Conservation (phyloP, 2,329 filamentous ascomycete genomes). For the Cladosporium velox region DNA sequence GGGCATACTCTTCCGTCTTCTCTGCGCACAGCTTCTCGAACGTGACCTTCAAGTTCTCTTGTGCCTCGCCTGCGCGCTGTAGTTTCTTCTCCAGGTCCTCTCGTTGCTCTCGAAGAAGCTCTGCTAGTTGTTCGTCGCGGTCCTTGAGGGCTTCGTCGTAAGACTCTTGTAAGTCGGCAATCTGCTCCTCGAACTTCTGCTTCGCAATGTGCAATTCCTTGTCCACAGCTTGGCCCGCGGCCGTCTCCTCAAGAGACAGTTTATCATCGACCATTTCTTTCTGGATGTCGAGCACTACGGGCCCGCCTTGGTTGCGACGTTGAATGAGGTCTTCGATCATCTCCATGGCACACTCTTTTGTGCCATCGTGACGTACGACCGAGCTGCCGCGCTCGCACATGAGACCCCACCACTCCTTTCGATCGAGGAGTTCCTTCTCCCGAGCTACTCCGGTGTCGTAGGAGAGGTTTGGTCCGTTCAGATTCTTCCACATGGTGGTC, state of each 20-base stretch:
- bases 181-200: slow-evolving; percentile 11
- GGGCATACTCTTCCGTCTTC: slow-evolving; percentile 6
- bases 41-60: slow-evolving; percentile 21
- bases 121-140: slow-evolving; percentile 18
- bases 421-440: slow-evolving; percentile 15
- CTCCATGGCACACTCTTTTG: slow-evolving; percentile 24
- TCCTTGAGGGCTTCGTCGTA: slow-evolving; percentile 17
- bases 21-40: slow-evolving; percentile 20
- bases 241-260: slow-evolving; percentile 27
- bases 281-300: slow-evolving; percentile 28
- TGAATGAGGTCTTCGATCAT: slow-evolving; percentile 24
- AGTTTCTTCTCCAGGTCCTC: slow-evolving; percentile 24
- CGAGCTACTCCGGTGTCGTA: slow-evolving; percentile 24
- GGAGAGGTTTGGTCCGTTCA: slow-evolving; percentile 24
- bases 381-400: slow-evolving; percentile 27
- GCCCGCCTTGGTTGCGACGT: not conserved
- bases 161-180: slow-evolving; percentile 11
- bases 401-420: slow-evolving; percentile 25
- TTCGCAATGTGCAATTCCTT: slow-evolving; percentile 5
- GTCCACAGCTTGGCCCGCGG: slow-evolving; percentile 24
- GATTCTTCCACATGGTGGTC: slow-evolving; percentile 47
- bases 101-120: slow-evolving; percentile 19
- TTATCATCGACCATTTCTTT: slow-evolving; percentile 29
- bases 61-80: slow-evolving; percentile 17
- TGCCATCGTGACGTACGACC: slow-evolving; percentile 23